Conservation (phyloP, 176 grass and related monocot genomes). For the Triticum aestivum region IWGSC_CS_RefSeq_v2.1 NC_057797.1:391805110-391805609, state of each 20-base stretch:
- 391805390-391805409: not conserved
- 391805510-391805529: not conserved
- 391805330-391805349: slow-evolving; percentile 1
- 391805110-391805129: not conserved
- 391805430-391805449: not conserved
- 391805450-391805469: not conserved
- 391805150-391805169: not conserved
- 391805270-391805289: not conserved
- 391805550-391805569: not conserved
- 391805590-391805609: not conserved
- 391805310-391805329: not conserved
- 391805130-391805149: not conserved
- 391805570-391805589: slow-evolving; percentile 1
- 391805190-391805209: not conserved
- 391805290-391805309: not conserved
- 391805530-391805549: not conserved
- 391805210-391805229: not conserved
- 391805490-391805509: not conserved
- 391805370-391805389: not conserved
- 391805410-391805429: not conserved
- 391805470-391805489: not conserved
- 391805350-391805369: not conserved
- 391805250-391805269: not conserved
- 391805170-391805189: not conserved
- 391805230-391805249: not conserved